Evolutionary conservation across 2,329 filamentous ascomycete genomes (phyloP).

Genomic region (Hymenoscyphus repandus): DNA sequence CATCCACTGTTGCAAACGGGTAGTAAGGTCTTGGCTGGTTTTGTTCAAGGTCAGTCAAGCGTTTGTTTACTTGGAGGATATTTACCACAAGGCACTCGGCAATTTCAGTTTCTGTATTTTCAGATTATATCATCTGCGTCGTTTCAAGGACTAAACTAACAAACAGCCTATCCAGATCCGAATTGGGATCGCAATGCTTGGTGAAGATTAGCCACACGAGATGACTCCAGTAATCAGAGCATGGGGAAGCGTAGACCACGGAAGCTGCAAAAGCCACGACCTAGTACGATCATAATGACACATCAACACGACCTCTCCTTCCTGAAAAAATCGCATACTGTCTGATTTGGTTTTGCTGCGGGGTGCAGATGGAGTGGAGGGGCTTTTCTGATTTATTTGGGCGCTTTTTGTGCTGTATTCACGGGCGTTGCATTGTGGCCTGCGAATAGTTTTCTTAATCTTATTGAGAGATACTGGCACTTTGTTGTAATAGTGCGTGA

Average conservation of each 20-base stretch:
- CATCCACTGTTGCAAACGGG: slow-evolving; percentile 96
- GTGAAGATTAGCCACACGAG: slow-evolving; percentile 44
- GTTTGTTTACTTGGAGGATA: not conserved
- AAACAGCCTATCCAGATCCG: slow-evolving; percentile 48
- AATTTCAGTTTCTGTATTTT: not conserved
- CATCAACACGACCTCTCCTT: slow-evolving; percentile 20
- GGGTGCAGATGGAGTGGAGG: not conserved
- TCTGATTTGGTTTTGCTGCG: slow-evolving; percentile 10
- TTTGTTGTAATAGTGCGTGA: too few relatives aligned
- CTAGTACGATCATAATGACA: slow-evolving; percentile 20
- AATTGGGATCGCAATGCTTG: slow-evolving; percentile 91
- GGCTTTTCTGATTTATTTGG: not conserved
- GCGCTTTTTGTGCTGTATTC: not conserved
- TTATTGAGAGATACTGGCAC: too few relatives aligned
- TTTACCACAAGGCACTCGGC: not conserved
- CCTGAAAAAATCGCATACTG: slow-evolving; percentile 22
- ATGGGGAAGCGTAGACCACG: slow-evolving; percentile 31
- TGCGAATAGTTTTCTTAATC: too few relatives aligned
- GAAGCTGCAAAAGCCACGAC: slow-evolving; percentile 40
- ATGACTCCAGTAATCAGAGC: not conserved
- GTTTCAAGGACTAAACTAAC: slow-evolving; percentile 11
- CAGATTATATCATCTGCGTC: not conserved
- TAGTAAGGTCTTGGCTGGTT: slow-evolving; percentile 91
- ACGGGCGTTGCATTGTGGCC: not conserved
- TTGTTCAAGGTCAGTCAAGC: slow-evolving; percentile 78